A percentile compares a stretch with the other conserved stretches of the same genome.
These are phyloP conservation scores for Penicillium sp. DNA, from an alignment of 2,329 filamentous ascomycete genomes.

Conservation along the genomic window DNA sequence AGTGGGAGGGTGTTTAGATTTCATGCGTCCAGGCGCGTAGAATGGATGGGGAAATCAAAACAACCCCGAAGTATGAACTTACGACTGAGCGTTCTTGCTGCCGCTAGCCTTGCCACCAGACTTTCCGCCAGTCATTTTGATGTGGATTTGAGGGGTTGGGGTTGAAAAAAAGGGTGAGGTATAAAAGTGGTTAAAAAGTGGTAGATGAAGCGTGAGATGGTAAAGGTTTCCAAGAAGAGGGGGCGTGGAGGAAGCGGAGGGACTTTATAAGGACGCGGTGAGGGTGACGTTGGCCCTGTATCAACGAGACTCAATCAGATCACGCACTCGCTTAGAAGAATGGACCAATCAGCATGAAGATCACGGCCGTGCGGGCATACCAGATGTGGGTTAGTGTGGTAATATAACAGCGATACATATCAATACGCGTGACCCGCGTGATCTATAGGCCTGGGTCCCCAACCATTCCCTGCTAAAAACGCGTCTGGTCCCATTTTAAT, in stretches of 20 bases:
- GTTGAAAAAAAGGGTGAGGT: constrained; percentile 24
- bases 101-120: constrained; percentile 99
- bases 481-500: constrained; percentile 34
- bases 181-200: constrained; percentile 1
- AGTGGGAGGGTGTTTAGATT: constrained; percentile 11
- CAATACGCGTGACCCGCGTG: constrained; percentile 25
- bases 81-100: constrained; percentile 99
- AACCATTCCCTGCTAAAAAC: constrained; percentile 12
- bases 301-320: constrained; percentile 44
- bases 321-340: constrained; percentile 46
- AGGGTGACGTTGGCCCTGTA: constrained; percentile 44
- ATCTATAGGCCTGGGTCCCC: constrained; percentile 6
- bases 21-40: constrained; percentile 6
- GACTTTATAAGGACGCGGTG: constrained; percentile 46
- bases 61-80: constrained; percentile 51
- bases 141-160: constrained; percentile 23
- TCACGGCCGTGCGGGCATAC: constrained; percentile 26
- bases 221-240: constrained; percentile 25
- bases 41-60: constrained; percentile 9
- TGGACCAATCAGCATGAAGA: constrained; percentile 43
- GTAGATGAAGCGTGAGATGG: constrained; percentile 25
- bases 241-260: constrained; percentile 35
- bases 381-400: constrained; percentile 31
- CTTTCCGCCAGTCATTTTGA: constrained; percentile 99
- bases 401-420: constrained; percentile 20